Base-by-base conservation (phyloP, 2,329 filamentous ascomycete species). In the Aspergillus fructus region DNA sequence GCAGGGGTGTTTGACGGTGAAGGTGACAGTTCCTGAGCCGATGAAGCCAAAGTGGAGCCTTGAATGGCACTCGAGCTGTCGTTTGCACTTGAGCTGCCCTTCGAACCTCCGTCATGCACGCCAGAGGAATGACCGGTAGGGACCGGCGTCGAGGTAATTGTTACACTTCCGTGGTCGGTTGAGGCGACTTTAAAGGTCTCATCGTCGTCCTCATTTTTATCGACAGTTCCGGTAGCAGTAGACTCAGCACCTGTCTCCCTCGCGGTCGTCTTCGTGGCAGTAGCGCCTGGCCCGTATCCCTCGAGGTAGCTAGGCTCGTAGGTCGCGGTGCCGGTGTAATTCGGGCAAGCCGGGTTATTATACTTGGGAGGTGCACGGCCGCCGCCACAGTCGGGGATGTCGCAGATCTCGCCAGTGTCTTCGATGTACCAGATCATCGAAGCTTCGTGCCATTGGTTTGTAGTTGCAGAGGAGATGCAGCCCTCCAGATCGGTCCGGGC, bases 321-420 rank as follows among this genome's bases (percentile, higher is more conserved):
- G 4, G 52, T 64, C 19, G 55, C 62, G 0, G 68, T 68, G 7
- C 68, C 68, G 6, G 59, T 58, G 55, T 71, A 70, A 8, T 21
- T 19, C 0, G 67, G 64, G 43, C 87, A 89, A 2, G 86, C 86
- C 1, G 86, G 86, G 21, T 85, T 81, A 24, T 79, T 81, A 15
- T 82, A 84, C 77, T 85, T 88, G 59, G 85, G 82, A 3, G 86
- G 84, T 8, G 85, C 87, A 46, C 82, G 79, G 55, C 86, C 87
- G 62, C 87, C 87, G 57, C 87, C 86, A 72, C 87, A 89, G 80
- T 89, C 86, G 63, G 86, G 79, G 60, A 84, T 68, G 11, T 78
- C 77, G 79, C 87, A 89, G 68, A 89, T 77, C 76, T 89, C 85
- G 68, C 85, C 85, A 17, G 81, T 84, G 63, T 74, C 84, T 2